Conservation (phyloP, 768 basidiomycete species). For the Mycena epipterygia region DNA sequence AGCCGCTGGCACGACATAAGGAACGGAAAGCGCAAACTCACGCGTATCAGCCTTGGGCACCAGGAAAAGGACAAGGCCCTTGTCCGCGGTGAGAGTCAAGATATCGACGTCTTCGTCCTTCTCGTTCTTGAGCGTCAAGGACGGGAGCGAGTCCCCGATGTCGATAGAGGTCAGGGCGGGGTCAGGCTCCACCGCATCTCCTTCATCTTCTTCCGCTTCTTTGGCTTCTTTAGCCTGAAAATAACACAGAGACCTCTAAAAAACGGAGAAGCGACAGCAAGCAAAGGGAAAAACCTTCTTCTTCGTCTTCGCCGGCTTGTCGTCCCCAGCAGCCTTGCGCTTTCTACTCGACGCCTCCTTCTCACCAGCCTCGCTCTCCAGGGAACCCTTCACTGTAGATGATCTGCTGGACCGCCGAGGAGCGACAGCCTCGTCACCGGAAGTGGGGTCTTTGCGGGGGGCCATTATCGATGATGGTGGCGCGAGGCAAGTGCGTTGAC, state of each 20-base stretch:
- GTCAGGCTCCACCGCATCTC: slow-evolving; percentile 37
- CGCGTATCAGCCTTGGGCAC: slow-evolving; percentile 91
- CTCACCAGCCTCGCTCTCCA: slow-evolving; percentile 58
- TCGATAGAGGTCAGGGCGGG: slow-evolving; percentile 60
- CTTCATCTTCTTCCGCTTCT: slow-evolving; percentile 38
- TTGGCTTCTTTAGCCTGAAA: slow-evolving; percentile 50
- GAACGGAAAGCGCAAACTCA: slow-evolving; percentile 51
- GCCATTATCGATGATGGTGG: slow-evolving; percentile 45
- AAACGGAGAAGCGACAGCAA: neutral
- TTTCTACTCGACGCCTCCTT: slow-evolving; percentile 47
- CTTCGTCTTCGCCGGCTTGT: slow-evolving; percentile 49
- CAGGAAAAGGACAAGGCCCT: slow-evolving; percentile 86
- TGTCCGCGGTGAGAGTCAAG: slow-evolving; percentile 70
- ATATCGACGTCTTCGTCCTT: slow-evolving; percentile 85
- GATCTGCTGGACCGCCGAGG: slow-evolving; percentile 72
- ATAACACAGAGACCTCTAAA: slow-evolving; percentile 23
- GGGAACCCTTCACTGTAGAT: slow-evolving; percentile 43
- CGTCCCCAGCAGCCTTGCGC: slow-evolving; percentile 48
- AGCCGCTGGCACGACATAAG: neutral
- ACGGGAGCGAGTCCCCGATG: slow-evolving; percentile 82
- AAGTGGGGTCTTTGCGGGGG: slow-evolving; percentile 52
- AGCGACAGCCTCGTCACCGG: slow-evolving; percentile 49
- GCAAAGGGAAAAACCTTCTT: slow-evolving; percentile 52
- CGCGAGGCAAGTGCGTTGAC: slow-evolving; percentile 25
- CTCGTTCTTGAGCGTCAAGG: slow-evolving; percentile 86